Base-by-base conservation (phyloP, 2,329 filamentous ascomycete species). In the Botryotinia narcissicola region DNA sequence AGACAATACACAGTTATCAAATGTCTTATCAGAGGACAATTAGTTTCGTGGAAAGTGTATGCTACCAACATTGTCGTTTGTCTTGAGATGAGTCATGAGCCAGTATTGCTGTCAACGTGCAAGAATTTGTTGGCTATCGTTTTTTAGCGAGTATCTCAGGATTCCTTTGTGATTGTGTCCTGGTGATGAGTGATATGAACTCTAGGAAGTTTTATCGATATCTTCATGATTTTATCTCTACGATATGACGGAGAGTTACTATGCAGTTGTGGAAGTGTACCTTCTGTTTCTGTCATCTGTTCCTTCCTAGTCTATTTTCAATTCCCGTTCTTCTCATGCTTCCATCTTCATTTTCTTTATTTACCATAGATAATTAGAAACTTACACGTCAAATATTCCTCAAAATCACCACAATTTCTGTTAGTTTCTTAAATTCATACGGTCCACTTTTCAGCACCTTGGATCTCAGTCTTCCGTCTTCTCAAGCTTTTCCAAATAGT, bases 221-320 rank as follows among this genome's bases (percentile, higher is more conserved):
- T 22, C 8, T 35, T 25, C 32, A 32, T 44, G 54, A 32, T 66
- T 35, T 2, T 18, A 2, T 57, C n/a, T 57, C 66, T 57, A 1
- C 2, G 22, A 71, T 1, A 64, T n/a, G n/a, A 16, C 4, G 46
- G 35, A n/a, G 29, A 1, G 51, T 25, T 18, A 12, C 25, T 29
- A 20, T 7, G 1, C 7, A 40, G 8, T 29, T 16, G 32, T 37
- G 12, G n/a, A 54, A 25, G 32, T 32, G 12, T 40, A 20, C 62
- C 46, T 73, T 79, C 79, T 22, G 71, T 20, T 40, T 32, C 68
- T 18, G 29, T 61, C 16, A 60, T 62, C 29, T 20, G 54, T 22
- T 48, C 62, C 42, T 73, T 46, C 71, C 42, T 37, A 42, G 32
- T 59, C 10, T 46, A n/a, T 22, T 54, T 20, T 25, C 35, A 51